Percentiles rank a stretch among this genome's conserved stretches.
Evolutionary conservation across 148 eudicot genomes (phyloP).

Genomic region (Camellia sinensis): DNA sequence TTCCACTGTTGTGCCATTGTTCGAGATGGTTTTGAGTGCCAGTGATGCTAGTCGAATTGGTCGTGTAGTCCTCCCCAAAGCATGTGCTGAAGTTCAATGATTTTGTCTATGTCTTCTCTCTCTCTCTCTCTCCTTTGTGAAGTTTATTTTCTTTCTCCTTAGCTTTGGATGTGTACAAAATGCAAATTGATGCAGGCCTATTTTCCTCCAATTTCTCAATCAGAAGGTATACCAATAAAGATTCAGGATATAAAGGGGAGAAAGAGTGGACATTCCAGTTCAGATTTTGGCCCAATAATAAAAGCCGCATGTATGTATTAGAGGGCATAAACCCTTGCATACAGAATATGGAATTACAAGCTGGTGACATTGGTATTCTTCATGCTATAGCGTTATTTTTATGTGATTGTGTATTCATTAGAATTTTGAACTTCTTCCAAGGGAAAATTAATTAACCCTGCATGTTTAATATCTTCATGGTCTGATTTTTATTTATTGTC

Average conservation of each 20-base stretch:
- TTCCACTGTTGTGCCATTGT: constrained; percentile 77
- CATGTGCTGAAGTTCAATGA: constrained; percentile 77
- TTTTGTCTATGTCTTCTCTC: constrained; percentile 1
- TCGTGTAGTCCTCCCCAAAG: constrained; percentile 95
- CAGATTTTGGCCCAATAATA: constrained; percentile 98
- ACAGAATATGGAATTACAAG: constrained; percentile 92
- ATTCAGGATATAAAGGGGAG: constrained; percentile 89
- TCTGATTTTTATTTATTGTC: not conserved
- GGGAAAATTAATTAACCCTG: not conserved
- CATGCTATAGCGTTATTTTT: not conserved
- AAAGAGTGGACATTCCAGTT: constrained; percentile 98
- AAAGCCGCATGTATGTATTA: constrained; percentile 98
- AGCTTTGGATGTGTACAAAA: not conserved
- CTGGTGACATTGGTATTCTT: constrained; percentile 90
- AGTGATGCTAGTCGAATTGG: constrained; percentile 99
- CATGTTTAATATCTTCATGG: not conserved
- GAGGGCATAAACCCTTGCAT: constrained; percentile 99
- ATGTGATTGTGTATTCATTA: not conserved
- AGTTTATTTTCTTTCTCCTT: not conserved
- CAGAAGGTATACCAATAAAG: constrained; percentile 87
- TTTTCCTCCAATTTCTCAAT: constrained; percentile 83
- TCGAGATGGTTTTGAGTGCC: constrained; percentile 93
- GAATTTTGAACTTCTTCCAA: not conserved
- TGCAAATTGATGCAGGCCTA: constrained; percentile 61
- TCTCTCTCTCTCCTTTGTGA: not conserved